A percentile compares a stretch with the other conserved stretches of the same genome.
Evolutionary conservation across 495 filamentous ascomycete genomes (phyloP).

Genomic region (Penicillium cinerascens): DNA sequence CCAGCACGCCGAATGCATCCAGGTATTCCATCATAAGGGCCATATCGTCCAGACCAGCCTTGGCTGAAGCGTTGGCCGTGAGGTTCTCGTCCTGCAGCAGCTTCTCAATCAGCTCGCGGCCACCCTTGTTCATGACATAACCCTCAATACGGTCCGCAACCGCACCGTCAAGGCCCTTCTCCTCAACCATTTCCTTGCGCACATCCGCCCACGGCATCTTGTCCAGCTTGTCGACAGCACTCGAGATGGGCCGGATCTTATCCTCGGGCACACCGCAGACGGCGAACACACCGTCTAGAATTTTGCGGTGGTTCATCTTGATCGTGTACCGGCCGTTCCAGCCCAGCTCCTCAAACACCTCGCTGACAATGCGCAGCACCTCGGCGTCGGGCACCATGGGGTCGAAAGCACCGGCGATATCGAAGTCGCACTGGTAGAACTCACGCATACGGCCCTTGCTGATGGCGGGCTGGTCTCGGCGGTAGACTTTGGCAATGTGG

Average conservation of each 20-base stretch:
- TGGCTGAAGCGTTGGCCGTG: constrained; percentile 64
- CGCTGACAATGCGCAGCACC: constrained; percentile 75
- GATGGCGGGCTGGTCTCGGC: constrained; percentile 77
- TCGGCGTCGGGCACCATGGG: constrained; percentile 97
- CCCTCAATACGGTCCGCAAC: constrained; percentile 83
- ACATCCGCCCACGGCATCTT: constrained; percentile 91
- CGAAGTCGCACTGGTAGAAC: constrained; percentile 98
- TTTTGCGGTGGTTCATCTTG: constrained; percentile 94
- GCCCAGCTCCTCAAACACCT: constrained; percentile 79
- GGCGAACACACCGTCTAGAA: constrained; percentile 87
- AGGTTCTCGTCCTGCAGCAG: constrained; percentile 62
- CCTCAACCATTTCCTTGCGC: constrained; percentile 85
- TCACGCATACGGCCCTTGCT: constrained; percentile 90
- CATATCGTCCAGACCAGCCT: constrained; percentile 80
- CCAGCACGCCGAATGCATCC: constrained; percentile 65
- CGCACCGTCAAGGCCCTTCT: constrained; percentile 73
- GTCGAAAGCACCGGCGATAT: constrained; percentile 87
- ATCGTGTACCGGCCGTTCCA: constrained; percentile 73
- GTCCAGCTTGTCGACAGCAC: constrained; percentile 93
- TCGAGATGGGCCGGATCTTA: constrained; percentile 81
- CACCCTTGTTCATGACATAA: constrained; percentile 69
- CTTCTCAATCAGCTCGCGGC: constrained; percentile 62
- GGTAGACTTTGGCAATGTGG: constrained; percentile 86
- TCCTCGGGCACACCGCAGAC: constrained; percentile 85
- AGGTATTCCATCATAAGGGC: constrained; percentile 76